Evolutionary conservation across 352 stramenopile species (phyloP), one percentile per base, ranked within the genome.

Genomic region (Plasmopara muralis): DNA sequence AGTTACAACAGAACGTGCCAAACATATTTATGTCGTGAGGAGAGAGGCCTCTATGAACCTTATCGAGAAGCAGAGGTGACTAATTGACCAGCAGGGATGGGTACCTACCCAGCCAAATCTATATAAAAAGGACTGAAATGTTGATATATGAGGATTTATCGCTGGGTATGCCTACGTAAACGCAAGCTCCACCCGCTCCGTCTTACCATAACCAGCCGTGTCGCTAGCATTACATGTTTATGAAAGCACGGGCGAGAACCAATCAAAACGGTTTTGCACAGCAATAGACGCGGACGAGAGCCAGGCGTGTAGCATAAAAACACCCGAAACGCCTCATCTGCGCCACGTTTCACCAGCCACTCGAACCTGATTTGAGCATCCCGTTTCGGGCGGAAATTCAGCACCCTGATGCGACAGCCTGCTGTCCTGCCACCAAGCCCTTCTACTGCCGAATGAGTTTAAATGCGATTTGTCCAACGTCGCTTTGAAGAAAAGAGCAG

Each of bases 401-500:
- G 46, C 50, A 37, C 35, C 13, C 25, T 42, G 40, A 47, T 57
- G 51, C 47, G 45, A 55, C 50, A 53, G 41, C 18, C 40, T 42
- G 47, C 45, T 60, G 52, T 43, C 43, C 30, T 18, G 50, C 40
- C 34, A 43, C 39, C 46, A 16, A 52, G 54, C 54, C 55, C 55
- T 63, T 60, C 34, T 64, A 44, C 50, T 41, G 40, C 34, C 43
- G 15, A 44, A 18, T 31, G 41, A 47, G 39, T 45, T 53, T 47
- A 43, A 34, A 50, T 39, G 28, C 42, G 57, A 60, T 60, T 66
- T 58, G 52, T 61, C 47, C 53, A 56, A 56, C 57, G 57, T 56
- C 47, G 42, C 53, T 62, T 61, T 66, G 52, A 55, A 57, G 52
- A 58, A 58, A 50, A 67, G 59, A 63, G 59, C 54, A 56, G 48